Percentiles rank a stretch among this genome's conserved stretches.
Conservation (phyloP, 179 eudicot genomes). For the Actinidia polygama region DNA sequence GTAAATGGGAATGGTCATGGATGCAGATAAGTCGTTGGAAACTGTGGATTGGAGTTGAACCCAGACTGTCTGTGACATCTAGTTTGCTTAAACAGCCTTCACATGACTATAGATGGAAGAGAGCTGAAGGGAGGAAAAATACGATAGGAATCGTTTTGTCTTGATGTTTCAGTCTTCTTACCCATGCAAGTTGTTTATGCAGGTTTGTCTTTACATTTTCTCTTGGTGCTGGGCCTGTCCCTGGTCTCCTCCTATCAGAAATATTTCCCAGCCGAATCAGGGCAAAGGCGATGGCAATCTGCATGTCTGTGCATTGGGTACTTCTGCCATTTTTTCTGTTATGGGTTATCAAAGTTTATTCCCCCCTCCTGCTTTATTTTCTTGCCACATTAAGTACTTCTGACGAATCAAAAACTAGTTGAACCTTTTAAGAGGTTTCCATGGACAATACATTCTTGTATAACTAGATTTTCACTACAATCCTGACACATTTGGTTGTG, state of each 20-base stretch:
- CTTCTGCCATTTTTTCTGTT: slow-evolving; percentile 19
- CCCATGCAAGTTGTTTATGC: slow-evolving; percentile 22
- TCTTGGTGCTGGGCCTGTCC: slow-evolving; percentile 95
- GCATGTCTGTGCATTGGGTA: slow-evolving; percentile 99
- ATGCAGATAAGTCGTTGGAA: no score
- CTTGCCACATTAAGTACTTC: neutral
- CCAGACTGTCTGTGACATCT: no score
- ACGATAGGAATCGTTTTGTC: neutral
- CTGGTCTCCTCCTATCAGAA: slow-evolving; percentile 87
- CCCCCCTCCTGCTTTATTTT: neutral
- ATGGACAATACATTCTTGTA: neutral
- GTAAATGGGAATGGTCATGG: no score
- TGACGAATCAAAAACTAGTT: neutral
- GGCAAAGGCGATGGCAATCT: slow-evolving; percentile 92
- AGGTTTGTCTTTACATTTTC: slow-evolving; percentile 86
- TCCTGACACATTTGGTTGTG: neutral
- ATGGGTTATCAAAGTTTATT: neutral
- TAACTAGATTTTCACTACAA: no score
- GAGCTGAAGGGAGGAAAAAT: neutral
- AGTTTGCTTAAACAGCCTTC: no score
- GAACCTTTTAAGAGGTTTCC: neutral
- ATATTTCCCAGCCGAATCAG: slow-evolving; percentile 81
- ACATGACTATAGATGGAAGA: no score
- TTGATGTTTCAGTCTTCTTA: neutral
- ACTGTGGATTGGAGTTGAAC: no score